Base-by-base conservation (phyloP, 2,329 filamentous ascomycete species). In the Sporothrix inflata region DNA sequence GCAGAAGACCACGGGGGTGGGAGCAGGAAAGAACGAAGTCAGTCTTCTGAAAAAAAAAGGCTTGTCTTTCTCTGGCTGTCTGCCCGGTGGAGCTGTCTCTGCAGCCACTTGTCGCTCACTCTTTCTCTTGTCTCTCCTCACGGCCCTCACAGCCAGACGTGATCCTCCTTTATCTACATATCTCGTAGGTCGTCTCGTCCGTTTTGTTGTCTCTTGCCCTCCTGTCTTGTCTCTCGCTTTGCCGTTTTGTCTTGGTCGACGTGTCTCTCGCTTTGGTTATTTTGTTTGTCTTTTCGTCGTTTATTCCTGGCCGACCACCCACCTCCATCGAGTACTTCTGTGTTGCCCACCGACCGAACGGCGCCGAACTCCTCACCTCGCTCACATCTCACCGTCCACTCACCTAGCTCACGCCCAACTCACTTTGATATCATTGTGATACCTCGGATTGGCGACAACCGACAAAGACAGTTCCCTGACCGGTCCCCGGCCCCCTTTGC, bases 21-120 rank as follows among this genome's bases (percentile, higher is more conserved):
- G 57, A 38, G 34, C 27, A 60, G 21, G 40, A 45, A 65, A 27
- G 65, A 67, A 51, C 27, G 42, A 67, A n/a, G n/a, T 6, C 14
- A 66, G 27, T 34, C n/a, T 24, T 19, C 8, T 34, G n/a, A 42
- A 34, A 11, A 61, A 9, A n/a, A 40, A 63, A 63, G 57, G 57
- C 57, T 45, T 45, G 38, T 65, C 60, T 57, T 34, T 27, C 24
- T 53, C 49, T 27, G 49, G 21, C 49, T 24, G 7, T 53, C 30
- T 12, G 30, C 34, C 8, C 27, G 24, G 60, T 65, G 60, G 60
- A n/a, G 42, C 42, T 21, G 16, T 65, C 16, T 42, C 60, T 42
- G 60, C 60, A 63, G 38, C n/a, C 60, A 63, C 11, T 63, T 42
- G 60, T 45, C 60, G n/a, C 55, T 63, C 60, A 24, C 60, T 27